Evolutionary conservation across 768 basidiomycete genomes (phyloP).

Genomic region (Dentipellis fragilis): DNA sequence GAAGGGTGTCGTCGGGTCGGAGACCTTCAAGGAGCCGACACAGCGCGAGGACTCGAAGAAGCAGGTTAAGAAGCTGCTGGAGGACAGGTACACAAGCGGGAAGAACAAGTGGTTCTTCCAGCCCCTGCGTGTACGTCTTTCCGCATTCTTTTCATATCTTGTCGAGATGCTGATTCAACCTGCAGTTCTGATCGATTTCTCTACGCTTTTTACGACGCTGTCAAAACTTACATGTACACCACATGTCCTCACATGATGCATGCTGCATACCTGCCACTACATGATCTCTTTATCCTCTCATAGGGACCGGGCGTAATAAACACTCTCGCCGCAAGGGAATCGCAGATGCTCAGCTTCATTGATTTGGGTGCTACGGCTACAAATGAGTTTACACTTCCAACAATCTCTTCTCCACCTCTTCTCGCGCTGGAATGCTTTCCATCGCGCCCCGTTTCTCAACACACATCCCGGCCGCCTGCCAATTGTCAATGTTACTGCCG

Average conservation of each 20-base stretch:
- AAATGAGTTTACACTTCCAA: not conserved
- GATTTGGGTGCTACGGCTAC: too few relatives aligned
- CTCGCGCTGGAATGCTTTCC: slow-evolving; percentile 40
- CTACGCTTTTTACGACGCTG: slow-evolving; percentile 8
- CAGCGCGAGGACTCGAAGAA: slow-evolving; percentile 95
- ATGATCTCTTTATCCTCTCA: not conserved
- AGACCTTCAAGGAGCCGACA: slow-evolving; percentile 96
- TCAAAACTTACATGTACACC: slow-evolving; percentile 31
- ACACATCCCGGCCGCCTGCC: slow-evolving; percentile 51
- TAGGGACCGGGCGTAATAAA: too few relatives aligned
- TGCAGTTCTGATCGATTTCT: slow-evolving; percentile 26
- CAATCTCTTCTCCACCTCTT: slow-evolving; percentile 25
- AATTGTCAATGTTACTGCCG: not conserved
- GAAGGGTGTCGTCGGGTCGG: slow-evolving; percentile 74
- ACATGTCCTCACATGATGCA: slow-evolving; percentile 21
- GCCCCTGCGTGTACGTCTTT: slow-evolving; percentile 56
- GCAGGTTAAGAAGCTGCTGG: slow-evolving; percentile 89
- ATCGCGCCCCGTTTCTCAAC: slow-evolving; percentile 48
- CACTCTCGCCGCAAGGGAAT: too few relatives aligned
- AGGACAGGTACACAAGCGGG: slow-evolving; percentile 87
- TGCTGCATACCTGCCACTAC: slow-evolving; percentile 6
- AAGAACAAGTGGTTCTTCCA: slow-evolving; percentile 99
- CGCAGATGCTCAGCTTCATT: too few relatives aligned
- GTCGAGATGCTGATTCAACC: not conserved
- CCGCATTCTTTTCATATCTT: too few relatives aligned